These are phyloP conservation scores for Penicillium longicatenatum DNA, from an alignment of 495 filamentous ascomycete genomes.

Conservation along the genomic window DNA sequence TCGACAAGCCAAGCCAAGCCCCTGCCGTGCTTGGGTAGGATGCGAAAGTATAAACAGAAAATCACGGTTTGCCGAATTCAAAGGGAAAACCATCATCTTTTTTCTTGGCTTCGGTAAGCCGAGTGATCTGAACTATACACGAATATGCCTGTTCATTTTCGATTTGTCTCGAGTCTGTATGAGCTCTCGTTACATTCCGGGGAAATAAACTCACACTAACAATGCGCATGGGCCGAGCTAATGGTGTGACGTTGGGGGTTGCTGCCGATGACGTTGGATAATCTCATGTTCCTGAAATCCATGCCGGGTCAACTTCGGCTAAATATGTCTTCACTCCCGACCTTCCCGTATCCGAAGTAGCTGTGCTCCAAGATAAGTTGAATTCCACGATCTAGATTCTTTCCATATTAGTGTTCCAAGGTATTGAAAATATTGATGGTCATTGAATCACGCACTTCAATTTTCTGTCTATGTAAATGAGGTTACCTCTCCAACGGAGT, in stretches of 20 bases:
- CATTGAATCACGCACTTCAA: too few species aligned
- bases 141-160: not conserved
- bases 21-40: not conserved
- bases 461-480: too few species aligned
- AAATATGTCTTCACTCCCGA: too few species aligned
- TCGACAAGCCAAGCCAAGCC: constrained; percentile 3
- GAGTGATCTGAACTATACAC: not conserved
- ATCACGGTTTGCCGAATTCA: not conserved
- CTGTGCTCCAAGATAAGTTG: too few species aligned
- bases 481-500: too few species aligned
- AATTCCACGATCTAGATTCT: too few species aligned
- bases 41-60: not conserved
- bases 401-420: too few species aligned
- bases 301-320: constrained; percentile 7
- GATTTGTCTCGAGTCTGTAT: not conserved
- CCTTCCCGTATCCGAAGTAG: too few species aligned
- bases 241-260: not conserved
- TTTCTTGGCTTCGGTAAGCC: not conserved
- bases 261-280: not conserved
- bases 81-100: not conserved
- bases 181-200: not conserved
- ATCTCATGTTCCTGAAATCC: not conserved
- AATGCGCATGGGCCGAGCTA: not conserved
- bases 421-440: too few species aligned
- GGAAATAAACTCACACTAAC: not conserved